Conservation (phyloP, 345 rosid genomes). For the Moricandia arvensis region DNA sequence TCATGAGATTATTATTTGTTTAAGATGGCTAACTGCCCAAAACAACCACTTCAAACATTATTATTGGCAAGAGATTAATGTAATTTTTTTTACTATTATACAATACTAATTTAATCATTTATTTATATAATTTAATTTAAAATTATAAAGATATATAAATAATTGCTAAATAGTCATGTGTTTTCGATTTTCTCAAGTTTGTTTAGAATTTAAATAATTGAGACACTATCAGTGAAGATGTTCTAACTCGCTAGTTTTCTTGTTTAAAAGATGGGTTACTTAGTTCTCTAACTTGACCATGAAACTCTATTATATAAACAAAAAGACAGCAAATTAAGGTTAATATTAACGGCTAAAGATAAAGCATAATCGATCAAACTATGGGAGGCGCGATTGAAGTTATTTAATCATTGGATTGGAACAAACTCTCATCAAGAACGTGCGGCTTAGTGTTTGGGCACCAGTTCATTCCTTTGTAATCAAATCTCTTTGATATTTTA, state of each 20-base stretch:
- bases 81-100: too few species aligned
- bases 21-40: conserved; percentile 2
- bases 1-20: not conserved
- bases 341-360: not conserved
- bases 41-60: not conserved
- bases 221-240: not conserved
- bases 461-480: conserved; percentile 25
- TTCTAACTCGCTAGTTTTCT: not conserved
- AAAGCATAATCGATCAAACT: conserved; percentile 21
- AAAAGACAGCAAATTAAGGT: conserved; percentile 6
- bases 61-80: not conserved
- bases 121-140: too few species aligned
- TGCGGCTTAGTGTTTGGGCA: conserved; percentile 39
- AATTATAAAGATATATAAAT: too few species aligned
- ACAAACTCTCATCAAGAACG: conserved; percentile 41
- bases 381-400: conserved; percentile 22
- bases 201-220: not conserved
- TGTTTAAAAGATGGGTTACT: not conserved
- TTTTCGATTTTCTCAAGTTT: not conserved
- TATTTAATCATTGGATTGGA: conserved; percentile 27
- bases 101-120: not conserved
- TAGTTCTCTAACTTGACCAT: not conserved
- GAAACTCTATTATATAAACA: not conserved
- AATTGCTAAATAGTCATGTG: not conserved
- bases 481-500: conserved; percentile 12